Evolutionary conservation across 805 yeast genomes (phyloP), one percentile per base, ranked within the genome.

Genomic region (Sungouiozyma intestinalis): DNA sequence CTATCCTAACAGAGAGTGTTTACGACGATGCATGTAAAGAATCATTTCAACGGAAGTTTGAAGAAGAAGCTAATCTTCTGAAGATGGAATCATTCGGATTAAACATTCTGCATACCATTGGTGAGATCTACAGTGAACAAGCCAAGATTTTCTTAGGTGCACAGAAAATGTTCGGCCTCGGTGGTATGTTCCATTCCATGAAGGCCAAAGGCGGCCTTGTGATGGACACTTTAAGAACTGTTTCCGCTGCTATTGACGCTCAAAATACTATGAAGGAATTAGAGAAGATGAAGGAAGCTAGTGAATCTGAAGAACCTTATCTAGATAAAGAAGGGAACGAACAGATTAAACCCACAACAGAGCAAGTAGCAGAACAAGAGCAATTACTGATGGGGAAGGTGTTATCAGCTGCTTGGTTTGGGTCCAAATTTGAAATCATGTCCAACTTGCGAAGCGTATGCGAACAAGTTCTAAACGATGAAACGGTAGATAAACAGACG

Each of bases 21-120:
- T 73, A 74, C 51, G 79, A 76, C 40, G 67, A 65, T 0, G 85
- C 77, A 27, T 79, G 87, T 33, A 69, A 81, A 40, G 59, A 62
- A 5, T 71, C 81, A 0, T 90, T 86, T 60, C 65, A 71, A 45
- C 70, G 69, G 43, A 81, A 83, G 58, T 72, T 84, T 50, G 71
- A 70, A 47, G 77, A 80, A 53, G 97, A 92, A 61, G 95, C 94
- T 14, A 92, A 88, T 56, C 68, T 78, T 21, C 67, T 84, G 48
- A 83, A 82, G 52, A 74, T 81, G 77, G 92, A 84, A 60, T 81
- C 90, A 17, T 84, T 84, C 62, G 94, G 94, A n/a, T 62, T 82
- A 27, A 87, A 84, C 54, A 81, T 84, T 31, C 69, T 85, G 38
- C 92, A 84, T 51, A 73, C 85, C 0, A 73, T 84, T 42, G 94